phyloP scores from a whole-genome alignment of 305 asterid genomes.

The Fraxinus velutina region DNA sequence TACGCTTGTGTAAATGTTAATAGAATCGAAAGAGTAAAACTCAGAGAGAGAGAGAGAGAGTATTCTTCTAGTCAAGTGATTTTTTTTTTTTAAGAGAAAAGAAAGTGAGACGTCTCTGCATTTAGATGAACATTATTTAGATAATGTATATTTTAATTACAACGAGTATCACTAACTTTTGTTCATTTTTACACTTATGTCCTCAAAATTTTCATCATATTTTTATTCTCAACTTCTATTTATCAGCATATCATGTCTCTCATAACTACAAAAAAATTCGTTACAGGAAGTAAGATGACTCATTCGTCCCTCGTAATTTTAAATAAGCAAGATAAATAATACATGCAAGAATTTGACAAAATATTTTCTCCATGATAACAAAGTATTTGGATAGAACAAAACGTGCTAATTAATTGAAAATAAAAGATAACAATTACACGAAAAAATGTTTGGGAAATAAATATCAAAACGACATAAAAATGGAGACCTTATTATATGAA shows the following conservation, averaged over 20 bases:
- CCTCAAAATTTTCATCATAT: neutral
- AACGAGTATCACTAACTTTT: neutral
- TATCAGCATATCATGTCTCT: neutral
- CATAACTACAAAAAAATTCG: neutral
- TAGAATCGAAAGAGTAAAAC: too few species aligned
- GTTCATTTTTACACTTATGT: neutral
- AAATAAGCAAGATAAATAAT: neutral
- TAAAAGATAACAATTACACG: neutral
- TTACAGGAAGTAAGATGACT: neutral
- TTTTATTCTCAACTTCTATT: neutral
- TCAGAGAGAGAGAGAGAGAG: too few species aligned
- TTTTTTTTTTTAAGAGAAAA: neutral
- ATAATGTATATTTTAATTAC: too few species aligned
- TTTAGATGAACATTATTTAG: too few species aligned
- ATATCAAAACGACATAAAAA: neutral
- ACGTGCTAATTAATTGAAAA: neutral
- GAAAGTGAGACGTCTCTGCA: neutral
- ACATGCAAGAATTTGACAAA: neutral
- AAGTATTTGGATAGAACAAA: neutral
- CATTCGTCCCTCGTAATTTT: neutral
- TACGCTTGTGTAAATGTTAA: too few species aligned
- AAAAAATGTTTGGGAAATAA: too few species aligned
- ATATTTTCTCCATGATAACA: neutral
- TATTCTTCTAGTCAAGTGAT: too few species aligned
- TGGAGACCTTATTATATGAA: too few species aligned